Conservation (phyloP, 2,329 filamentous ascomycete genomes). For the Tolypocladium ovalisporum region DNA sequence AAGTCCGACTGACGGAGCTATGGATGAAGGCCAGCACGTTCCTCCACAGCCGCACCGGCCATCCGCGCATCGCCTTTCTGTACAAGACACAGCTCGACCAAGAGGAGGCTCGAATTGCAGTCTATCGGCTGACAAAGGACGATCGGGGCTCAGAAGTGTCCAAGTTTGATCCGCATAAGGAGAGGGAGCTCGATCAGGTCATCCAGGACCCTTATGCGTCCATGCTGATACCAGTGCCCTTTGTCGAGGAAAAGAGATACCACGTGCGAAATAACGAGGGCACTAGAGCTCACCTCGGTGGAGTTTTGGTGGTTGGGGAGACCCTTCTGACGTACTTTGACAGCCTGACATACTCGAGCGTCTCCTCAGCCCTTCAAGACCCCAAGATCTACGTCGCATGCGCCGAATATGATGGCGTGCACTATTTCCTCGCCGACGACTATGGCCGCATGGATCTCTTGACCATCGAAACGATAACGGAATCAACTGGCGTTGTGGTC, state of each 20-base stretch:
- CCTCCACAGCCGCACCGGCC: conserved; percentile 45
- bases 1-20: conserved; percentile 46
- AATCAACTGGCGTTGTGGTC: conserved; percentile 56
- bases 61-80: conserved; percentile 46
- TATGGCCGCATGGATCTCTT: conserved; percentile 81
- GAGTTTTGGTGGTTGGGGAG: conserved; percentile 66
- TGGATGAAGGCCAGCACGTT: conserved; percentile 49
- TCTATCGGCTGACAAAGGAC: conserved; percentile 48
- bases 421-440: conserved; percentile 85
- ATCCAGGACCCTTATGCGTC: conserved; percentile 45
- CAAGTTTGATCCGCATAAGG: conserved; percentile 41
- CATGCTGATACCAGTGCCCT: conserved; percentile 52
- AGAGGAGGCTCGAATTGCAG: conserved; percentile 43
- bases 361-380: conserved; percentile 56
- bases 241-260: conserved; percentile 48
- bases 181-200: conserved; percentile 42
- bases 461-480: conserved; percentile 59
- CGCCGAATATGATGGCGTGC: conserved; percentile 70
- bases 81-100: conserved; percentile 43
- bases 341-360: conserved; percentile 56
- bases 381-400: conserved; percentile 86
- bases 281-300: conserved; percentile 50
- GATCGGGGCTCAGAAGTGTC: conserved; percentile 44
- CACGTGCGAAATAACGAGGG: conserved; percentile 43
- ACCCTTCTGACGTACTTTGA: conserved; percentile 80